Conservation (phyloP, 495 filamentous ascomycete genomes). For the Emericellopsis terricola region DNA sequence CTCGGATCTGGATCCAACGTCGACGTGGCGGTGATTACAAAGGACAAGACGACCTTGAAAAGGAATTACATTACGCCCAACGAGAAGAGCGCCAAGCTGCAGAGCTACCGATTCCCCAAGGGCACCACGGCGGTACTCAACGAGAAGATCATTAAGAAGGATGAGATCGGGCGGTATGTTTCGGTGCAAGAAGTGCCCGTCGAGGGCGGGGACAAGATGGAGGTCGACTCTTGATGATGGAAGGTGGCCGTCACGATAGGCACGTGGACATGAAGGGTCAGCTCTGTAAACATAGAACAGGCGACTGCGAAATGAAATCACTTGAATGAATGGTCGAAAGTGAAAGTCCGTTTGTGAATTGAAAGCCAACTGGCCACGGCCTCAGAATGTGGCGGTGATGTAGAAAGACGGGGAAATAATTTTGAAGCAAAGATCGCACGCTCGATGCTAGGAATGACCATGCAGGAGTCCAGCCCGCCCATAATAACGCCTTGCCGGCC, state of each 20-base stretch:
- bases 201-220: conserved; percentile 80
- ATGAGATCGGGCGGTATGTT: conserved; percentile 89
- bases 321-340: no score
- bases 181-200: conserved; percentile 68
- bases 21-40: conserved; percentile 86
- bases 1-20: conserved; percentile 94
- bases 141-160: conserved; percentile 80
- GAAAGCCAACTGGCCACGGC: neutral
- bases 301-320: neutral
- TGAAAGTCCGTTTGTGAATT: no score
- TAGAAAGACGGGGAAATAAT: neutral
- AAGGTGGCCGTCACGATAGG: neutral
- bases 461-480: no score
- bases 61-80: conserved; percentile 88
- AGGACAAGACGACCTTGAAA: conserved; percentile 80
- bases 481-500: no score
- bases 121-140: conserved; percentile 89
- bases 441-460: no score
- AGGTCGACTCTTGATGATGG: conserved; percentile 53
- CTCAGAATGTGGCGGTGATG: conserved; percentile 1
- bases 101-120: conserved; percentile 73
- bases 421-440: conserved; percentile 1
- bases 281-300: neutral
- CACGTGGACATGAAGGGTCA: neutral
- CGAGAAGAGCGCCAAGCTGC: conserved; percentile 73